Conservation (phyloP, 352 stramenopile species). For the Thraustochytrium sp. region DNA sequence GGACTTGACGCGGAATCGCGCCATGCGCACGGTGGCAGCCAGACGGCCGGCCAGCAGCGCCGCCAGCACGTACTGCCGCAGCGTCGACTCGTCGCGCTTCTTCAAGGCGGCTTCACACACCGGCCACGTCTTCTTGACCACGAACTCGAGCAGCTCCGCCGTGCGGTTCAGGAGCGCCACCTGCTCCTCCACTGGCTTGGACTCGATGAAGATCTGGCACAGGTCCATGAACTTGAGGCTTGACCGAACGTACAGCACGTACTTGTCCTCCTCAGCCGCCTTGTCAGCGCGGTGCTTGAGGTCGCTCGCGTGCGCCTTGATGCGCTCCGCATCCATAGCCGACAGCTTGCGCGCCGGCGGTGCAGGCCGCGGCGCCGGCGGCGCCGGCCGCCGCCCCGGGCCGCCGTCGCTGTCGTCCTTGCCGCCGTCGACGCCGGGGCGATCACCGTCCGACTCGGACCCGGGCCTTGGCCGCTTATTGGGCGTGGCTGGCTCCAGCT, state of each 20-base stretch:
- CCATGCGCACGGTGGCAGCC: neutral
- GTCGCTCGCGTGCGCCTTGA: neutral
- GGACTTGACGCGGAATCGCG: neutral
- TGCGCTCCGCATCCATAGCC: neutral
- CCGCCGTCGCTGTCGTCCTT: neutral
- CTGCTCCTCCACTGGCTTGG: neutral
- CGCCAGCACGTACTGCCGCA: neutral
- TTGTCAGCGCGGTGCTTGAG: neutral
- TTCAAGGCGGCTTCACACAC: neutral
- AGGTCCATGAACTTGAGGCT: conserved; percentile 9
- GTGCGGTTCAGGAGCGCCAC: neutral
- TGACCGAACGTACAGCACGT: neutral
- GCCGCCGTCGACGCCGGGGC: neutral
- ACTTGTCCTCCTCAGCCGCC: neutral
- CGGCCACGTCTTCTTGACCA: neutral
- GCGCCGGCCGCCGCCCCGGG: neutral
- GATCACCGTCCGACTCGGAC: neutral
- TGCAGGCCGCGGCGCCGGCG: neutral
- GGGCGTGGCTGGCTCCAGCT: too few relatives aligned
- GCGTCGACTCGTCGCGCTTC: neutral
- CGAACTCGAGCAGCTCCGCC: neutral
- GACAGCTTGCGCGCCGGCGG: neutral
- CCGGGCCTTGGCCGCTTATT: too few relatives aligned
- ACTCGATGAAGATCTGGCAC: neutral
- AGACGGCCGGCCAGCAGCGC: neutral